These are phyloP conservation scores for Poa annua DNA, from an alignment of 176 grass and related monocot genomes.

Conservation along the genomic window DNA sequence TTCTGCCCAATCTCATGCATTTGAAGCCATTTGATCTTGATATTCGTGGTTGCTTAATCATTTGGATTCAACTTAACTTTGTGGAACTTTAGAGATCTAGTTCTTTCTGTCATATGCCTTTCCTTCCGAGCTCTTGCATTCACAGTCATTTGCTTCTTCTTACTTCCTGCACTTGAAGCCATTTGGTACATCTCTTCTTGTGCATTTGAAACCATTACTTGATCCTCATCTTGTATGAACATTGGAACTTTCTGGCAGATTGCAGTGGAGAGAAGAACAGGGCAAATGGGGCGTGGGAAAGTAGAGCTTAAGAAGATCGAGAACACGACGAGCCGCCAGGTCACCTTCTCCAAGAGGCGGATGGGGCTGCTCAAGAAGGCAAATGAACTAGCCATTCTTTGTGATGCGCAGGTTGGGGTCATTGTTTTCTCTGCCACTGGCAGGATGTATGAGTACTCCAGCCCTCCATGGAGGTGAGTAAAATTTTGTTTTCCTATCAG, in stretches of 20 bases:
- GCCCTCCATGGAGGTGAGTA: slow-evolving; percentile 63
- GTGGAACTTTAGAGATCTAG: slow-evolving; percentile 22
- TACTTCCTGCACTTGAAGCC: slow-evolving; percentile 2
- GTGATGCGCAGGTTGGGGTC: slow-evolving; percentile 75
- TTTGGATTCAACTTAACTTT: background rate
- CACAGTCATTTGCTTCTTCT: background rate
- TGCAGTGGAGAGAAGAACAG: slow-evolving; percentile 31
- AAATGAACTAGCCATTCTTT: slow-evolving; percentile 70
- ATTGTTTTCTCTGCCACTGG: slow-evolving; percentile 70
- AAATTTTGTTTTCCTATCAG: background rate
- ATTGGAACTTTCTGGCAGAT: slow-evolving; percentile 19
- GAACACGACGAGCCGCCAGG: slow-evolving; percentile 71
- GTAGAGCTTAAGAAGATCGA: slow-evolving; percentile 88
- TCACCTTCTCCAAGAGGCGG: slow-evolving; percentile 89
- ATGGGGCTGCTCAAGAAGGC: slow-evolving; percentile 82
- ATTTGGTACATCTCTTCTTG: background rate
- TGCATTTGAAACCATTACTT: slow-evolving; percentile 35
- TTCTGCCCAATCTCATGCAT: slow-evolving; percentile 3
- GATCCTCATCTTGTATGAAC: slow-evolving; percentile 12
- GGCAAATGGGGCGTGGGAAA: slow-evolving; percentile 75
- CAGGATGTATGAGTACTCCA: slow-evolving; percentile 86
- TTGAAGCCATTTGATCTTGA: slow-evolving; percentile 15
- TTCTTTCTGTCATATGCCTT: background rate
- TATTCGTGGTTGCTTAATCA: slow-evolving; percentile 11
- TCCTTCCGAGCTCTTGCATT: slow-evolving; percentile 16